Evolutionary conservation across 2,329 filamentous ascomycete genomes (phyloP).

Genomic region (Colletotrichum plurivorum): DNA sequence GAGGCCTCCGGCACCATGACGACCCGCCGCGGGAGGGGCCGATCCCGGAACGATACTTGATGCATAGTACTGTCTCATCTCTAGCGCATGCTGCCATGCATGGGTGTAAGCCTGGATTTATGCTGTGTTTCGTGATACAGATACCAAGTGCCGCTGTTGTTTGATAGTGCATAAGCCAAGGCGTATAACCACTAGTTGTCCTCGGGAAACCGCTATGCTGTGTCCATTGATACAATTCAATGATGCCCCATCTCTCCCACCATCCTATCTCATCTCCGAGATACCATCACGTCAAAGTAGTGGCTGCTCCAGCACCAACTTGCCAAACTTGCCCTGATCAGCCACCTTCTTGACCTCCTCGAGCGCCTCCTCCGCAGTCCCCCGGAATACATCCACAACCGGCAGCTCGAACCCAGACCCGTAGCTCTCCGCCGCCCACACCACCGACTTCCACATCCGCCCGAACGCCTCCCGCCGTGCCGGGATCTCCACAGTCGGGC

Average conservation of each 20-base stretch:
- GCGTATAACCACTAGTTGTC: background rate
- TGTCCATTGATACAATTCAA: background rate
- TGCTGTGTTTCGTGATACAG: too few species aligned
- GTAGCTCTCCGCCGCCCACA: slow-evolving; percentile 16
- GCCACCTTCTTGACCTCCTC: slow-evolving; percentile 19
- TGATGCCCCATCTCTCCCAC: background rate
- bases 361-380: slow-evolving; percentile 14
- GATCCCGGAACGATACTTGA: slow-evolving; percentile 12
- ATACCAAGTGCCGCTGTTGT: too few species aligned
- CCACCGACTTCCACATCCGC: slow-evolving; percentile 17
- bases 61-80: too few species aligned
- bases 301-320: slow-evolving; percentile 25
- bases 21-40: slow-evolving; percentile 30
- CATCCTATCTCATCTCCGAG: background rate
- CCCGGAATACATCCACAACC: slow-evolving; percentile 15
- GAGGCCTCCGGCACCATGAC: slow-evolving; percentile 13
- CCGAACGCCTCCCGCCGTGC: slow-evolving; percentile 8
- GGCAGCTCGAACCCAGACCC: slow-evolving; percentile 10
- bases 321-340: slow-evolving; percentile 18
- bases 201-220: background rate
- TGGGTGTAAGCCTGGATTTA: too few species aligned
- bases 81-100: too few species aligned
- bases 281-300: slow-evolving; percentile 1
- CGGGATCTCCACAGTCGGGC: background rate
- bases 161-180: too few species aligned